Conservation (phyloP, 371 early-diverging fungal species). For the Catenaria anguillulae region DNA sequence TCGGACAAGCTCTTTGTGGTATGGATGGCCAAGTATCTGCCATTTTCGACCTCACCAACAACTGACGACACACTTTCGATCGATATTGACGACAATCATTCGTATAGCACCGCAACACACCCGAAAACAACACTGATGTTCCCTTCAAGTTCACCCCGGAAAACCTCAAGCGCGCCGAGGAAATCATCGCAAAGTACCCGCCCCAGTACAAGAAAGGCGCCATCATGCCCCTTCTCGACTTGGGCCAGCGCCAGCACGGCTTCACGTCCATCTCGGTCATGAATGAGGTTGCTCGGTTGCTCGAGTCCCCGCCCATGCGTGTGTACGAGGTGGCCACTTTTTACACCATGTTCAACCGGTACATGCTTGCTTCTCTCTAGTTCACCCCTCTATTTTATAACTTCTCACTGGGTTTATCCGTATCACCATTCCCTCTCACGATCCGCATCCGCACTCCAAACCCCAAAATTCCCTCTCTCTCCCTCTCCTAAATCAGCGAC, state of each 20-base stretch:
- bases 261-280: constrained; percentile 86
- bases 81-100: not conserved
- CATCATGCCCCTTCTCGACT: constrained; percentile 85
- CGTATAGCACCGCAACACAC: constrained; percentile 84
- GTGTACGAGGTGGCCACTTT: constrained; percentile 99
- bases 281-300: constrained; percentile 87
- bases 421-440: not conserved
- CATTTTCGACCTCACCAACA: not conserved
- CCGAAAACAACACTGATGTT: constrained; percentile 72
- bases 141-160: constrained; percentile 72
- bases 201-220: constrained; percentile 96
- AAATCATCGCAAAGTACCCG: constrained; percentile 86
- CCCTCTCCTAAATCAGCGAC: constrained; percentile 17
- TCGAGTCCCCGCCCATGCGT: constrained; percentile 95
- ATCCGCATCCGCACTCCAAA: no score
- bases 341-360: constrained; percentile 95
- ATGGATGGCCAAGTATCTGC: constrained; percentile 7
- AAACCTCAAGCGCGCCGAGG: constrained; percentile 63
- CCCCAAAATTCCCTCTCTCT: not conserved
- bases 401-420: constrained; percentile 5
- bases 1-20: constrained; percentile 59
- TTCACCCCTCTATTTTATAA: constrained; percentile 14
- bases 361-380: no score
- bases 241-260: constrained; percentile 88
- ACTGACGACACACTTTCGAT: not conserved